A percentile compares a stretch with the other conserved stretches of the same genome.
These are phyloP conservation scores for Russula olivacea DNA, from an alignment of 768 basidiomycete species.

Conservation along the genomic window DNA sequence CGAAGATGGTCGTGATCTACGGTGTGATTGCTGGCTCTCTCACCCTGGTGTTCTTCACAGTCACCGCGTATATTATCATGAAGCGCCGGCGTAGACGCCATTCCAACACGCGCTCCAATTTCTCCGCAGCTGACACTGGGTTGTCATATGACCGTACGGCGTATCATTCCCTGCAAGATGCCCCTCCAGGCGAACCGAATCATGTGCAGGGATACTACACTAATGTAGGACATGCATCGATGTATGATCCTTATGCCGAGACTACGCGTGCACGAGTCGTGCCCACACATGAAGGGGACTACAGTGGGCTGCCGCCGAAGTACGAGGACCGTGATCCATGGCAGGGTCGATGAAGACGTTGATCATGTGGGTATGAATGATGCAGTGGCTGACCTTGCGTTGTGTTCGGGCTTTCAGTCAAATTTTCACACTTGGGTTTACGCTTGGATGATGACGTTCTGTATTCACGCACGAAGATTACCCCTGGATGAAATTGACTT, in stretches of 20 bases:
- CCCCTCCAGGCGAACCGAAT: conserved; percentile 12
- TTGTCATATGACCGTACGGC: neutral
- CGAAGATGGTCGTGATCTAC: neutral
- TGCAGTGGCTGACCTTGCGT: neutral
- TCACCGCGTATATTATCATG: neutral
- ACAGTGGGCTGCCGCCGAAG: neutral
- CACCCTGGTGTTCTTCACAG: neutral
- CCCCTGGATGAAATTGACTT: neutral
- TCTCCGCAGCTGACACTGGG: neutral
- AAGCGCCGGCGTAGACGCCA: neutral
- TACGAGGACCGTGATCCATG: conserved; percentile 3
- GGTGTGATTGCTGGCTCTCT: neutral
- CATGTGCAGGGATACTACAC: conserved; percentile 3
- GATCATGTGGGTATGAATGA: neutral
- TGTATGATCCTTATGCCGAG: neutral
- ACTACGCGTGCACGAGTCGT: neutral
- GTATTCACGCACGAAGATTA: neutral
- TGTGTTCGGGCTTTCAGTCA: neutral
- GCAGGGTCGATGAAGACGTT: neutral
- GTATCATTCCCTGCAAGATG: conserved; percentile 13
- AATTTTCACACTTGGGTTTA: neutral
- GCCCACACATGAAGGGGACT: neutral
- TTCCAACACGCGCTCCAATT: neutral
- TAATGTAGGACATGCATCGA: neutral
- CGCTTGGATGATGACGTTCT: neutral